A percentile compares a stretch with the other conserved stretches of the same genome.
These are phyloP conservation scores for Scorias spongiosa DNA, from an alignment of 2,329 filamentous ascomycete species.

Conservation along the genomic window DNA sequence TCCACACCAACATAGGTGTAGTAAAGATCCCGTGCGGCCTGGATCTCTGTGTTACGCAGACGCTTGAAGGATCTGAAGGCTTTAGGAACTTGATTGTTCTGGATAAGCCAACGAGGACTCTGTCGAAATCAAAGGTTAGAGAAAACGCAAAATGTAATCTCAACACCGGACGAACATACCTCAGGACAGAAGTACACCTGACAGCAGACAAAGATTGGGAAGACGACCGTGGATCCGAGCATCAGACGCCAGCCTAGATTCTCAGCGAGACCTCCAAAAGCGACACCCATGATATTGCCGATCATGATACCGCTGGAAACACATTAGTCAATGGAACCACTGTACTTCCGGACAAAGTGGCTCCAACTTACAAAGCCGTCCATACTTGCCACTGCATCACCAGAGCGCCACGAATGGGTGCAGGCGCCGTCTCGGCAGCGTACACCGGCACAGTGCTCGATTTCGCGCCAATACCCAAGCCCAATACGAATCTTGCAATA, in stretches of 20 bases:
- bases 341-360: too few relatives aligned
- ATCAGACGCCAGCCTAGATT: slow-evolving; percentile 24
- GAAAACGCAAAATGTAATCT: neutral
- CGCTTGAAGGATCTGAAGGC: slow-evolving; percentile 31
- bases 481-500: slow-evolving; percentile 54
- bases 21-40: slow-evolving; percentile 18
- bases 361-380: slow-evolving; percentile 1
- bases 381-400: slow-evolving; percentile 7
- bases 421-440: slow-evolving; percentile 44
- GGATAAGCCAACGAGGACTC: slow-evolving; percentile 13
- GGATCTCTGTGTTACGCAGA: slow-evolving; percentile 14
- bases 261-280: slow-evolving; percentile 13
- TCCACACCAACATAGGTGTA: slow-evolving; percentile 12
- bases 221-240: slow-evolving; percentile 20
- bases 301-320: slow-evolving; percentile 22
- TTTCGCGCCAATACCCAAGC: slow-evolving; percentile 36
- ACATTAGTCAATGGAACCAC: neutral
- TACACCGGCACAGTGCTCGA: slow-evolving; percentile 59
- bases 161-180: neutral
- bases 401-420: slow-evolving; percentile 4
- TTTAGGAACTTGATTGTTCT: slow-evolving; percentile 8
- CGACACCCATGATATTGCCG: slow-evolving; percentile 16
- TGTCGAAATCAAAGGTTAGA: neutral
- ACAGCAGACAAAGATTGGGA: slow-evolving; percentile 2
- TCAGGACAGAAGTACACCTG: slow-evolving; percentile 24